Conservation (phyloP, 495 filamentous ascomycete species). For the Neurospora intermedia region DNA sequence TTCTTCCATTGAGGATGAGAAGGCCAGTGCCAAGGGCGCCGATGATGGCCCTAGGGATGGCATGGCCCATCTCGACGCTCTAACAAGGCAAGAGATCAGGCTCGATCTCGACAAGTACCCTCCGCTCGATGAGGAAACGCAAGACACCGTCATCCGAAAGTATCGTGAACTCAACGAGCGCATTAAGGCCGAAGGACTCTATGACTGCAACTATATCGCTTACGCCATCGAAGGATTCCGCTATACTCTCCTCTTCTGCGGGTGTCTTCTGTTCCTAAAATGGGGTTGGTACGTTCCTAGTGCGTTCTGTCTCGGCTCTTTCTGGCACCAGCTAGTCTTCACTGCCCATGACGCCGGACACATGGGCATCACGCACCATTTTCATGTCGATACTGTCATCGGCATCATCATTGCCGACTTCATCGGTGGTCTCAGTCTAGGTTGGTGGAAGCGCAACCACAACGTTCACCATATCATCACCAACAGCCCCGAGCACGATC, state of each 20-base stretch:
- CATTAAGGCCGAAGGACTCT: constrained; percentile 66
- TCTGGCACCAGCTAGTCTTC: constrained; percentile 97
- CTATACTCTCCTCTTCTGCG: constrained; percentile 59
- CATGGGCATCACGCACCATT: constrained; percentile 93
- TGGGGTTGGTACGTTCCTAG: constrained; percentile 65
- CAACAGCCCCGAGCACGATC: constrained; percentile 93
- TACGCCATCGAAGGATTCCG: constrained; percentile 68
- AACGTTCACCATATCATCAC: constrained; percentile 98
- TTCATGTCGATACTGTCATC: constrained; percentile 69
- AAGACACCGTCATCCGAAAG: constrained; percentile 66
- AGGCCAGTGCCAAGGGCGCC: constrained; percentile 23
- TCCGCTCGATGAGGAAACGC: constrained; percentile 60
- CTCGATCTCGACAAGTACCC: constrained; percentile 77
- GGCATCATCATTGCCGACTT: constrained; percentile 89
- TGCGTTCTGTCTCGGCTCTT: constrained; percentile 65
- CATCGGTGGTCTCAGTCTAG: constrained; percentile 76
- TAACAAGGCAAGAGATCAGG: constrained; percentile 64
- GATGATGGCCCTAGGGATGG: constrained; percentile 27
- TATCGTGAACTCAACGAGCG: constrained; percentile 66
- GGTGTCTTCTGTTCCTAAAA: constrained; percentile 55
- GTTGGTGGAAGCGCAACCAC: constrained; percentile 97
- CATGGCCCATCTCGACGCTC: constrained; percentile 57
- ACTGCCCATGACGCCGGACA: constrained; percentile 94
- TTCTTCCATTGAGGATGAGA: constrained; percentile 33
- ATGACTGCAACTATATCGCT: constrained; percentile 72